These are phyloP conservation scores for Chaetomium strumarium DNA, from an alignment of 2,329 filamentous ascomycete genomes.

Conservation along the genomic window DNA sequence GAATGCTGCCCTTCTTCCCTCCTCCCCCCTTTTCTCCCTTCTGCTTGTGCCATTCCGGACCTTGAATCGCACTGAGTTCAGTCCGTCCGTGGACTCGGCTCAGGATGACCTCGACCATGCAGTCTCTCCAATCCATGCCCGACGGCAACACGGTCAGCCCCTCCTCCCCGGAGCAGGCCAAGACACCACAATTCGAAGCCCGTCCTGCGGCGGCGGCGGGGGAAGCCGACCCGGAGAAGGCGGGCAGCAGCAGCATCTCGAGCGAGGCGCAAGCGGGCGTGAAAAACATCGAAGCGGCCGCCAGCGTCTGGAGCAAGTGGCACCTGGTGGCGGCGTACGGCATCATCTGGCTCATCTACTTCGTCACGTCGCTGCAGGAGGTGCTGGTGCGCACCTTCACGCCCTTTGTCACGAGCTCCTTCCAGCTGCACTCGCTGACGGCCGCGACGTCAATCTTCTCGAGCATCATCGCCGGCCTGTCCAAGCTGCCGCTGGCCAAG, in stretches of 20 bases:
- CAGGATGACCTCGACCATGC: not conserved
- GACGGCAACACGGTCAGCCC: not conserved
- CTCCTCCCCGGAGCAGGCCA: not conserved
- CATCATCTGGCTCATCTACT: conserved; percentile 37
- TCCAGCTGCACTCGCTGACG: conserved; percentile 47
- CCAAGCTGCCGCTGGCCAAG: conserved; percentile 61
- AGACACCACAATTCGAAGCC: not conserved
- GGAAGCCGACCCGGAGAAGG: conserved; percentile 1
- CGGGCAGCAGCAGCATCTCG: not conserved
- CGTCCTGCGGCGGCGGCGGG: not conserved
- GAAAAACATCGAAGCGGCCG: conserved; percentile 13
- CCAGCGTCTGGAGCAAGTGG: conserved; percentile 14
- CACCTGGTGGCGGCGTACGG: conserved; percentile 15
- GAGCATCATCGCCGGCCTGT: conserved; percentile 50
- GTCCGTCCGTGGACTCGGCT: too few relatives aligned
- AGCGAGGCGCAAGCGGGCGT: conserved; percentile 14
- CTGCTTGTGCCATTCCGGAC: not conserved
- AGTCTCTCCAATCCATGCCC: not conserved
- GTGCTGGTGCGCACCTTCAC: conserved; percentile 36
- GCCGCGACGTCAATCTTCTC: conserved; percentile 50
- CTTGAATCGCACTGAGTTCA: too few relatives aligned
- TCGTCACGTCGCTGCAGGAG: conserved; percentile 35
- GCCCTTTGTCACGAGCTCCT: conserved; percentile 47
- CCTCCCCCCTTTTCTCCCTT: not conserved
- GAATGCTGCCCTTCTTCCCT: too few relatives aligned